These are phyloP conservation scores for Phyllosticta ampelicida DNA, from an alignment of 2,329 filamentous ascomycete species.

Conservation along the genomic window DNA sequence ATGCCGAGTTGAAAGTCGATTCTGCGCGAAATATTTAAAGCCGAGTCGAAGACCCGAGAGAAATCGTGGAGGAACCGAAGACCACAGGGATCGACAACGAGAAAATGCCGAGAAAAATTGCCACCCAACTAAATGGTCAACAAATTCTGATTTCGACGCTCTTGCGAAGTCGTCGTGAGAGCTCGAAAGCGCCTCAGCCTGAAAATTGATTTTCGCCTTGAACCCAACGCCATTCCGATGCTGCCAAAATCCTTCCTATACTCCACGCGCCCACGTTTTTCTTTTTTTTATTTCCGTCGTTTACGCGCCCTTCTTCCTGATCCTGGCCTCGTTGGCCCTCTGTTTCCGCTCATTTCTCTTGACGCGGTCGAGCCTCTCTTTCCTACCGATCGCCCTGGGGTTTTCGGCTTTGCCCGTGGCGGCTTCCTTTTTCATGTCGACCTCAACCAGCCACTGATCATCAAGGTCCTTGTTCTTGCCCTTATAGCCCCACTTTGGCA, in stretches of 20 bases:
- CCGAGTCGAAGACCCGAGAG: background rate
- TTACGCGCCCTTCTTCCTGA: constrained; percentile 39
- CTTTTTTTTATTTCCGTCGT: background rate
- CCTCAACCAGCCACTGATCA: constrained; percentile 83
- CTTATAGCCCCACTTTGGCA: constrained; percentile 90
- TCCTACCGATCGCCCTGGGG: constrained; percentile 47
- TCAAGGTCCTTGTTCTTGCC: constrained; percentile 78
- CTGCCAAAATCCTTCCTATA: constrained; percentile 5
- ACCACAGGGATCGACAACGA: background rate
- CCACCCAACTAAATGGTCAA: background rate
- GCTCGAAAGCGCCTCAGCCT: background rate
- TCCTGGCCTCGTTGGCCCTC: constrained; percentile 51
- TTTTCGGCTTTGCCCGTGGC: constrained; percentile 53
- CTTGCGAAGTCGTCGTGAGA: background rate
- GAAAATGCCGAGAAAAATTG: background rate
- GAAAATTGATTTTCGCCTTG: background rate
- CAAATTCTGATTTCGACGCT: background rate
- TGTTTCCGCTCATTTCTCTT: constrained; percentile 34
- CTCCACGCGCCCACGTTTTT: constrained; percentile 6
- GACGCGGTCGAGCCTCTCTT: constrained; percentile 42
- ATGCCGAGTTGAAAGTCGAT: background rate
- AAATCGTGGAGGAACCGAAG: background rate
- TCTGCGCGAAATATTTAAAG: background rate
- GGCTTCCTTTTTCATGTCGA: constrained; percentile 60
- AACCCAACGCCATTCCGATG: background rate